A percentile compares a stretch with the other conserved stretches of the same genome.
phyloP scores from a whole-genome alignment of 768 basidiomycete species.

The Lentinula sp. region DNA sequence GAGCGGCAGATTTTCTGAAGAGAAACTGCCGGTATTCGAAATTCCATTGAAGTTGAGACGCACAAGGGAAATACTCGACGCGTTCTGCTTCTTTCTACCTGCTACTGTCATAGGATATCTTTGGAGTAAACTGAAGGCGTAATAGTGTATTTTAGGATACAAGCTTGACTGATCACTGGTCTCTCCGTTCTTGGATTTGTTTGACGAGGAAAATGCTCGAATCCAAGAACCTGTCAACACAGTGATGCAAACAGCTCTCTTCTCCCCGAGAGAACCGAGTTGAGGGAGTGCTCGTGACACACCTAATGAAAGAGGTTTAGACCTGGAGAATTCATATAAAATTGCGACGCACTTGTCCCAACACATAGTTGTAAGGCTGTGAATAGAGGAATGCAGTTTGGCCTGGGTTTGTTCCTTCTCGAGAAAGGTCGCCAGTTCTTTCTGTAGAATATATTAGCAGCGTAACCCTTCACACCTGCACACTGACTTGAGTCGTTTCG shows the following conservation, averaged over 20 bases:
- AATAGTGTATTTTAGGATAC: slow-evolving; percentile 2
- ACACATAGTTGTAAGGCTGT: slow-evolving; percentile 76
- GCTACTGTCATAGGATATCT: slow-evolving; percentile 37
- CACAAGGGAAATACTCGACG: slow-evolving; percentile 52
- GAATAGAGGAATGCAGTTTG: slow-evolving; percentile 60
- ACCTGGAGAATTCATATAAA: slow-evolving; percentile 2
- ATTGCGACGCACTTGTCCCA: slow-evolving; percentile 80
- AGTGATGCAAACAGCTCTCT: slow-evolving; percentile 79
- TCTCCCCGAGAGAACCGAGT: slow-evolving; percentile 76
- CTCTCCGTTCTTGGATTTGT: slow-evolving; percentile 43
- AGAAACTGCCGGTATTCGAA: slow-evolving; percentile 26
- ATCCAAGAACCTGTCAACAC: slow-evolving; percentile 91
- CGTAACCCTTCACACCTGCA: slow-evolving; percentile 3
- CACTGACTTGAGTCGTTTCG: slow-evolving; percentile 65
- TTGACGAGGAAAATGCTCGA: slow-evolving; percentile 77
- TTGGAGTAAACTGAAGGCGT: slow-evolving; percentile 30
- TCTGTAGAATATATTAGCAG: slow-evolving; percentile 37
- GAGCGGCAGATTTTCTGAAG: slow-evolving; percentile 37
- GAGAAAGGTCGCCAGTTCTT: slow-evolving; percentile 75
- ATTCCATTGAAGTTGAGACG: slow-evolving; percentile 57
- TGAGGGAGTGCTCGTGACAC: slow-evolving; percentile 73
- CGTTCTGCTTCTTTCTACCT: slow-evolving; percentile 70
- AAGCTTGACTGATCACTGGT: slow-evolving; percentile 7
- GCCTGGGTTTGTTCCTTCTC: slow-evolving; percentile 76
- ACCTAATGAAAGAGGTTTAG: slow-evolving; percentile 37